Evolutionary conservation across 495 filamentous ascomycete species (phyloP).

Genomic region (Penicillium paxilli): DNA sequence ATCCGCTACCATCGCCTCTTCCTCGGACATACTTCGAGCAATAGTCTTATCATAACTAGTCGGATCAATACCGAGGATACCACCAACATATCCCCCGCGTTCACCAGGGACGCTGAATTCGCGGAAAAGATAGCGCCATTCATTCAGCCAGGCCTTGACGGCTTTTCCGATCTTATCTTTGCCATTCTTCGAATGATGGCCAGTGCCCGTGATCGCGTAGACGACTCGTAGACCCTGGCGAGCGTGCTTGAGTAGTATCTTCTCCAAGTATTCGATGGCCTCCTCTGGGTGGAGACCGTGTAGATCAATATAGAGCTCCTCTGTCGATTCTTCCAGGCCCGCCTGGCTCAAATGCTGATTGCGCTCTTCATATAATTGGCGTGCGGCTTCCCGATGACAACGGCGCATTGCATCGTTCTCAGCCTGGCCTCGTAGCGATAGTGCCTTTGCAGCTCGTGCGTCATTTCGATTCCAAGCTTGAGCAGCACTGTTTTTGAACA

Average conservation of each 20-base stretch:
- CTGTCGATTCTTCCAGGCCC: conserved; percentile 41
- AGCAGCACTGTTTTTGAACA: conserved; percentile 77
- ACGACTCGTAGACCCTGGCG: conserved; percentile 68
- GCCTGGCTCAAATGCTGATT: conserved; percentile 64
- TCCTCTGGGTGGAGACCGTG: conserved; percentile 97
- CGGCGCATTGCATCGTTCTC: conserved; percentile 98
- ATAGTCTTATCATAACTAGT: conserved; percentile 77
- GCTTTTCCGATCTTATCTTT: conserved; percentile 99
- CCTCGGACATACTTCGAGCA: conserved; percentile 28
- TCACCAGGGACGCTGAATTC: conserved; percentile 97
- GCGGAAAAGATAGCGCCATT: conserved; percentile 93
- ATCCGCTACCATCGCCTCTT: conserved; percentile 19
- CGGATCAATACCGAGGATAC: conserved; percentile 92
- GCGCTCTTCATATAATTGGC: conserved; percentile 89
- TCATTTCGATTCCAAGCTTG: conserved; percentile 99
- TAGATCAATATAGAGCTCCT: conserved; percentile 91
- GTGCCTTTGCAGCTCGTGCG: conserved; percentile 90
- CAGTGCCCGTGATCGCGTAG: conserved; percentile 95
- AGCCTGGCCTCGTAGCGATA: conserved; percentile 89
- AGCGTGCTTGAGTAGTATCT: conserved; percentile 77
- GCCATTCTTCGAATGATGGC: conserved; percentile 96
- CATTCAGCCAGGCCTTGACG: conserved; percentile 84
- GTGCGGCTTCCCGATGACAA: conserved; percentile 91
- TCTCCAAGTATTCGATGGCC: conserved; percentile 91
- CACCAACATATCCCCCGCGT: conserved; percentile 74